phyloP scores from a whole-genome alignment of 2,329 filamentous ascomycete genomes.

The Cladophialophora yegresii region DNA sequence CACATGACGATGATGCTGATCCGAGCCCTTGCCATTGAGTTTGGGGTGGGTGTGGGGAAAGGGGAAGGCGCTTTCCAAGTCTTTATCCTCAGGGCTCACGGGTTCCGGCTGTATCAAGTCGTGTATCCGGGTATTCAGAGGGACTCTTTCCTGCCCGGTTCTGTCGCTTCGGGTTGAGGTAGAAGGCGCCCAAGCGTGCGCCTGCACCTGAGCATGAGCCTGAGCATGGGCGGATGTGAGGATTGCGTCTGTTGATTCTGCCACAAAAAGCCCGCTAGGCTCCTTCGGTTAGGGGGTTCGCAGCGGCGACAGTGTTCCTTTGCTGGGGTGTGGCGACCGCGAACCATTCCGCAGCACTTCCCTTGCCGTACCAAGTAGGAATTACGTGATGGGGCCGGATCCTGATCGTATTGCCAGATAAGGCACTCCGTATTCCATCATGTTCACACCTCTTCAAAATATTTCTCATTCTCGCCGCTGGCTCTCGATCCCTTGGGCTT shows the following conservation, averaged over 20 bases:
- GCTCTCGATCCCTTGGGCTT: slow-evolving; percentile 15
- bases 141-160: background rate
- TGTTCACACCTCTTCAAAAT: slow-evolving; percentile 25
- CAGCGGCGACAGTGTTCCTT: background rate
- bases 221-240: background rate
- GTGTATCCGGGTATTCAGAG: background rate
- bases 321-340: background rate
- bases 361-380: background rate
- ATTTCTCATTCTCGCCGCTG: slow-evolving; percentile 16
- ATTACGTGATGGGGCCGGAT: background rate
- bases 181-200: background rate
- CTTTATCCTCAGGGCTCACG: too few species aligned
- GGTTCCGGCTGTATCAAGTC: background rate
- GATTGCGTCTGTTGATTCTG: background rate
- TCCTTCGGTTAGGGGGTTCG: background rate
- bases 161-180: background rate
- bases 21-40: background rate
- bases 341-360: background rate
- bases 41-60: background rate
- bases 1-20: background rate
- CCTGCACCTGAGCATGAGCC: too few species aligned
- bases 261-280: background rate
- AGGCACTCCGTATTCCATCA: background rate
- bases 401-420: background rate
- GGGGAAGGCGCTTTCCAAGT: background rate